Base-by-base conservation (phyloP, 2,329 filamentous ascomycete species). In the Colletotrichum abscissum region DNA sequence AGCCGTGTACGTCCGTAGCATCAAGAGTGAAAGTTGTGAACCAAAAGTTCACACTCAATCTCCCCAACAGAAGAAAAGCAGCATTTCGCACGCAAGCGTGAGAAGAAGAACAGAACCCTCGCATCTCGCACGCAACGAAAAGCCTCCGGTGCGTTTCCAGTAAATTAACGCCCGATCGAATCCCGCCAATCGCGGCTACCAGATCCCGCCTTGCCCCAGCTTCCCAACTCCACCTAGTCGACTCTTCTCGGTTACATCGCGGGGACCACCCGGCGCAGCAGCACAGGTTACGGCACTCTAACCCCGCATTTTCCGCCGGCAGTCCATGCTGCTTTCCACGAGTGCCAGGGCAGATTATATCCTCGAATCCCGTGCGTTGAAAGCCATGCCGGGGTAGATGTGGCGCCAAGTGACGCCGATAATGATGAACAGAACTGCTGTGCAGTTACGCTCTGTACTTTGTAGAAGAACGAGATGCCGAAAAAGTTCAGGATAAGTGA, bases 101-200 rank as follows among this genome's bases (percentile, higher is more conserved):
- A 26, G 7, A n/a, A n/a, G 7, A 24, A 38, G 7, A 55, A 6
- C 22, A 64, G 19, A n/a, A 3, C 60, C 33, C 33, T 35, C 33
- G 33, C 33, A 35, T 35, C 16, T 46, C 22, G 24, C 26, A 26
- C 38, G 12, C 5, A 28, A n/a, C 28, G 26, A 26, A 28, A 38
- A 63, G 30, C 11, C 11, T 52, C 19, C 28, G n/a, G 11, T n/a
- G 5, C 12, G 30, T 56, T 56, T 42, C 9, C 22, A 22, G 14
- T 56, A 28, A 42, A 64, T 56, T 42, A 56, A 64, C 49, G 6
- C 49, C 63, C 49, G 63, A 56, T 74, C 72, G 2, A 74, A 58
- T 49, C 63, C 77, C 26, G 76, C 75, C n/a, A 59, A 62, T 71
- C 74, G 8, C 49, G 76, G 16, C 67, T 76, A 5, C 69, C 68